Base-by-base conservation (phyloP, 768 basidiomycete species). In the Lepiota brunneoincarnata region DNA sequence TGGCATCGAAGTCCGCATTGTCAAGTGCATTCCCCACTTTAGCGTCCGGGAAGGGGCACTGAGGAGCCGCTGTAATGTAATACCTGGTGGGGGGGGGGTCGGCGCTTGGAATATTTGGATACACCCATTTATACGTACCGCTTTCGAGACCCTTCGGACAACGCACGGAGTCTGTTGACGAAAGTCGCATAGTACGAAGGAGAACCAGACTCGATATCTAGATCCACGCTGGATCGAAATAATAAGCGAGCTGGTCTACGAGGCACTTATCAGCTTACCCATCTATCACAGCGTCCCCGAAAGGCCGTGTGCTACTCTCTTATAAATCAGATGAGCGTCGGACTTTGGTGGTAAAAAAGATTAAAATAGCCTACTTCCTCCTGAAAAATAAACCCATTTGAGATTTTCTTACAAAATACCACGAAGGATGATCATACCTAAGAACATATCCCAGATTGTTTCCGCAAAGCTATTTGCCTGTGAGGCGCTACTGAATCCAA, bases 21-120 rank as follows among this genome's bases (percentile, higher is more conserved):
- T 84, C 78, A 55, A 89, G 67, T 28, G 82, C 80, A 24, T 72
- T 69, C n/a, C 83, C 80, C 2, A 89, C 66, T 58, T 77, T 74
- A 2, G 77, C 79, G 61, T 89, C 87, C 1, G 87, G 86, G 74
- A 81, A 89, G 1, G 84, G 83, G 62, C 86, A 89, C 62, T 74
- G 84, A 24, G 80, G 82, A 2, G 82, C 81, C 31, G 75, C 83
- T 21, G 83, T 83, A 44, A 87, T 67, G 62, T 82, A 87, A 66
- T 83, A 88, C 42, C 82, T 83, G 53, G n/a, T 47, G 49, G 31
- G 40, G 12, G 28, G 49, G 31, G 40, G 12, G 28, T 21, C 34
- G 51, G 43, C 49, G 47, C 39, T 54, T 3, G 35, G 45, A 23
- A 26, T 36, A 35, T 18, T 36, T 28, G n/a, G 28, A 39, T 10